Conservation (phyloP, 139 green algal genomes). For the Axilococcus clingmanii region DNA sequence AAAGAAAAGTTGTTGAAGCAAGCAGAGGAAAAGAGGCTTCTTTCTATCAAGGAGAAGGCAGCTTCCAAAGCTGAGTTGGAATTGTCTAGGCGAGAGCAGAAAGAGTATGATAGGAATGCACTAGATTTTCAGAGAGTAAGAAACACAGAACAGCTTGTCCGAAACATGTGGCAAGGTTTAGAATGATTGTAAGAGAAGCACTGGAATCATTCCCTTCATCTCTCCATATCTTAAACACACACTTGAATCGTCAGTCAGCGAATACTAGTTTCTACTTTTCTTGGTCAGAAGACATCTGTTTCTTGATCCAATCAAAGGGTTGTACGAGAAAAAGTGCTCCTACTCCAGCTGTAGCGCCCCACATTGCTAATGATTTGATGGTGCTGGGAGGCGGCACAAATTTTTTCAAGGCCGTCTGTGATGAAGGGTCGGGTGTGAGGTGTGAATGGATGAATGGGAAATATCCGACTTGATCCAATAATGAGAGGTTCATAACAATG, state of each 20-base stretch:
- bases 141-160: slow-evolving; percentile 8
- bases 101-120: slow-evolving; percentile 5
- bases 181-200: slow-evolving; percentile 18
- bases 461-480: too few species aligned
- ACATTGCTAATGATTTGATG: slow-evolving; percentile 11
- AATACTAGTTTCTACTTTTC: slow-evolving; percentile 1
- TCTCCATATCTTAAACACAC: not conserved
- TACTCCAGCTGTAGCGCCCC: slow-evolving; percentile 11
- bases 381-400: slow-evolving; percentile 9
- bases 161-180: slow-evolving; percentile 29
- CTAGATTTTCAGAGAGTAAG: slow-evolving; percentile 6
- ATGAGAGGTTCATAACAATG: too few species aligned
- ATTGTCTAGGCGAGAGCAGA: too few species aligned
- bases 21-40: not conserved
- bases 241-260: too few species aligned
- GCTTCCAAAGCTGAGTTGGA: slow-evolving; percentile 4
- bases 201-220: not conserved
- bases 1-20: not conserved
- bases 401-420: too few species aligned
- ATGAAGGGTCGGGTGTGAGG: too few species aligned
- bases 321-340: slow-evolving; percentile 14
- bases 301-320: slow-evolving; percentile 23
- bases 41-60: not conserved
- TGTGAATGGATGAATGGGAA: too few species aligned
- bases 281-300: not conserved